Base-by-base conservation (phyloP, 2,329 filamentous ascomycete species). In the Rutstroemia sp. region DNA sequence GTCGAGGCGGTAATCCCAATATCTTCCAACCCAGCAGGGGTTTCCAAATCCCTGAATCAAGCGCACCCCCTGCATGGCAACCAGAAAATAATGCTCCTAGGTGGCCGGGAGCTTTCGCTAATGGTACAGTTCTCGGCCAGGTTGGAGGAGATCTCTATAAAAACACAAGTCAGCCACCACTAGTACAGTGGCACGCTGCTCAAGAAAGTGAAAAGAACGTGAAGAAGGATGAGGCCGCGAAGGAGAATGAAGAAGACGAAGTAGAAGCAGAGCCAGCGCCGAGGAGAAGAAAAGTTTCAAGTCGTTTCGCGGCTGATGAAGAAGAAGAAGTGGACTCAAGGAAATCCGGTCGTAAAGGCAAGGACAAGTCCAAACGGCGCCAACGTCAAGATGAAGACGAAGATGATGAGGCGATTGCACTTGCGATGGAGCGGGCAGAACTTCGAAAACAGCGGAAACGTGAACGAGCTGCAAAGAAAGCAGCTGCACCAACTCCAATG, bases 401-500 rank as follows among this genome's bases (percentile, higher is more conserved):
- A 5, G 69, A 68, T 37, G 63, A 62, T 19, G 68, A 69, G 17
- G 69, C 63, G 57, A 65, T 57, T 25, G 56, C 60, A 53, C 60
- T 57, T 49, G 65, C 34, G 65, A 45, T 70, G 41, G 68, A 74
- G 42, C 63, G 67, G 45, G 76, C 75, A 61, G 73, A 74, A 57
- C 66, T 71, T 44, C 76, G 72, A 60, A 73, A 73, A 56, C 64
- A 70, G 48, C 63, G 69, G 58, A 69, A 73, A 69, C 69, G 69
- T 64, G 66, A 71, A 69, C 63, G 66, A 70, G 65, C 72, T 71
- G 62, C 73, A 72, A 58, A 70, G 72, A 68, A 70, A 72, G 58
- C 69, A 34, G 66, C 71, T 38, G 70, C 73, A n/a, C 70, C 75
- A 5, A 81, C 80, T 2, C 79, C 78, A 1, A 88, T 99, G 47